Evolutionary conservation across 2,329 filamentous ascomycete genomes (phyloP).

Genomic region (Arthroderma sp.): DNA sequence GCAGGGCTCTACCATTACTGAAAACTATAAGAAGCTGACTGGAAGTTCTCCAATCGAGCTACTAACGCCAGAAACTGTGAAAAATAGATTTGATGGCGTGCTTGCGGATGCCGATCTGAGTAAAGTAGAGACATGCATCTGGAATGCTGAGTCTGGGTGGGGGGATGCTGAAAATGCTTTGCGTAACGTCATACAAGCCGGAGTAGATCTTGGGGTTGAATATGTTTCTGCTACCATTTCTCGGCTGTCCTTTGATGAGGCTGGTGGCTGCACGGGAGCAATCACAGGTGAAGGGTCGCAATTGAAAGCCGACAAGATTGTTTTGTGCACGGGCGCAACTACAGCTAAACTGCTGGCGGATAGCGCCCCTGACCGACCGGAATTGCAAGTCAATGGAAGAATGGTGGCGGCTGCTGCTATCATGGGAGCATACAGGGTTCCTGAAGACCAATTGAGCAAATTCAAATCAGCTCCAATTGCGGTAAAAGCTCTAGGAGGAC

Average conservation of each 20-base stretch:
- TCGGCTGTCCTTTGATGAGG: conserved; percentile 26
- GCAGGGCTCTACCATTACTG: conserved; percentile 32
- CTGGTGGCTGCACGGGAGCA: conserved; percentile 21
- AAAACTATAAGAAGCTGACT: conserved; percentile 35
- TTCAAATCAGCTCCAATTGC: conserved; percentile 3
- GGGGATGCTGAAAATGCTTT: conserved; percentile 45
- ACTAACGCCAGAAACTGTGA: conserved; percentile 35
- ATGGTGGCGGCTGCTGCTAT: conserved; percentile 28
- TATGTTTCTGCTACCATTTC: conserved; percentile 38
- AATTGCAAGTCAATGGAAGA: conserved; percentile 34
- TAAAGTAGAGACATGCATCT: conserved; percentile 39
- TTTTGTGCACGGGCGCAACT: conserved; percentile 15
- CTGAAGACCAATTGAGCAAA: conserved; percentile 3
- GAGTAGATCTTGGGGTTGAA: conserved; percentile 41
- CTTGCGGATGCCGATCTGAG: conserved; percentile 46
- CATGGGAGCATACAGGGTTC: conserved; percentile 2
- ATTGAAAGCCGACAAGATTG: conserved; percentile 11
- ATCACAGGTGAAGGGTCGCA: conserved; percentile 10
- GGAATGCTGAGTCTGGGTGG: conserved; percentile 48
- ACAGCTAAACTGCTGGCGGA: conserved; percentile 21
- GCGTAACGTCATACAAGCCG: conserved; percentile 37
- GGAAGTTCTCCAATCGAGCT: conserved; percentile 31
- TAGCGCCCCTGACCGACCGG: conserved; percentile 23
- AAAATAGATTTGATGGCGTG: conserved; percentile 40
- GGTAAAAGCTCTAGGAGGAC: conserved; percentile 1